Evolutionary conservation across 768 basidiomycete genomes (phyloP), one percentile per base, ranked within the genome.

Genomic region (Boletus eberwhitei): DNA sequence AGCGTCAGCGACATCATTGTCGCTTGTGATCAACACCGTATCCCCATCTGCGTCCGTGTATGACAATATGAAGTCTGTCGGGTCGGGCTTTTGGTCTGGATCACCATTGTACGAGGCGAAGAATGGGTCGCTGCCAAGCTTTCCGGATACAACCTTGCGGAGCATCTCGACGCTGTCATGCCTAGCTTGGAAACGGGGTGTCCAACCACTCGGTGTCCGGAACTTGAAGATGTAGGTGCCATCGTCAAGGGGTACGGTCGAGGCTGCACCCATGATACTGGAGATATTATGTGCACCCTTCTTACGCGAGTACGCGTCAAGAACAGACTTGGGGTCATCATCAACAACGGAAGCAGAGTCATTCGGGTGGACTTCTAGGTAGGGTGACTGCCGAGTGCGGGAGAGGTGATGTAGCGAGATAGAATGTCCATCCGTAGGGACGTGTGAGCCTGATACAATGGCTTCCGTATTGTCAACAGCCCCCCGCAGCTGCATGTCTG

Each of bases 211-310:
- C 6, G 96, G 97, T 5, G 96, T 96, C 53, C 88, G 88, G 80
- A 98, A 98, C 73, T 99, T 99, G 86, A 99, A 99, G 51, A 98
- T 93, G 69, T 98, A 98, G 4, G 96, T 99, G 17, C 97, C 97
- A 68, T 99, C 97, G 58, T 99, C 97, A 42, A 87, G 81, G 4
- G 87, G 86, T 5, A 85, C 71, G 8, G 79, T 72, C 12, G 73
- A 65, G 2, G 66, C 60, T 3, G 70, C 66, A 21, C 78, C 79
- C 49, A 68, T 65, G 48, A 80, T 76, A 21, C 80, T 74, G 8
- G 83, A 80, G 17, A 82, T 70, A 37, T 63, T 58, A 14, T 39
- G 73, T 57, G 35, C 70, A 19, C 62, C 66, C n/a, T 79, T 79
- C 62, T 75, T 77, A 56, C 75, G 74, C 8, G 75, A 67, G 64